Evolutionary conservation across 345 rosid species (phyloP), one percentile per base, ranked within the genome.

Genomic region (Rhizophora apiculata): DNA sequence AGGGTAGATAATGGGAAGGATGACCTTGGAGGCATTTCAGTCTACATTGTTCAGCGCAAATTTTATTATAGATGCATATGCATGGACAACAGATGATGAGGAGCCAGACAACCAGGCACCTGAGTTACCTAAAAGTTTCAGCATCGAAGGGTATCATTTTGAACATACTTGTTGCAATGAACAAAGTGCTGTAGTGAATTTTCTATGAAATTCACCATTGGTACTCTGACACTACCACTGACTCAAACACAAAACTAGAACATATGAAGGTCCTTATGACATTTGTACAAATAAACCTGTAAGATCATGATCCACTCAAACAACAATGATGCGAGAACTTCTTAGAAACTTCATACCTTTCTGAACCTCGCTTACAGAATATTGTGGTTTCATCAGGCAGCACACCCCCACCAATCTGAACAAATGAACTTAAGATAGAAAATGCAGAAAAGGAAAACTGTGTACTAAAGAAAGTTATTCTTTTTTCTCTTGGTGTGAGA

Each of bases 371-470:
- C 63, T 85, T 84, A 73, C 99, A 95, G 11, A 85, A 49, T 22
- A 92, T 87, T 36, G 82, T 88, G 56, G 99, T 92, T 76, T 95
- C 96, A 76, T 95, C 96, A 37, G 96, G 96, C 73, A 78, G 73
- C 73, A 92, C 89, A 62, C 99, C 97, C 39, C 93, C 96, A 71
- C 97, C 96, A 67, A 92, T 79, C 97, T 95, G 84, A 74, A 76
- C 71, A 83, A 75, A 72, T 31, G 27, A 70, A 73, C 69, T 74
- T 68, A 65, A 63, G 57, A 82, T 64, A 76, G 54, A 68, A 68
- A 65, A 29, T 65, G 37, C 21, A 59, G 65, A 58, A 21, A 24
- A 1, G 24, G 43, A 30, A 58, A 69, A 30, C 4, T 49, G 43
- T 56, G 43, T 24, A 66, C 59, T 63, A 69, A 37, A 68, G n/a